Conservation (phyloP, 2,329 filamentous ascomycete genomes). For the Colletotrichum tabaci region DNA sequence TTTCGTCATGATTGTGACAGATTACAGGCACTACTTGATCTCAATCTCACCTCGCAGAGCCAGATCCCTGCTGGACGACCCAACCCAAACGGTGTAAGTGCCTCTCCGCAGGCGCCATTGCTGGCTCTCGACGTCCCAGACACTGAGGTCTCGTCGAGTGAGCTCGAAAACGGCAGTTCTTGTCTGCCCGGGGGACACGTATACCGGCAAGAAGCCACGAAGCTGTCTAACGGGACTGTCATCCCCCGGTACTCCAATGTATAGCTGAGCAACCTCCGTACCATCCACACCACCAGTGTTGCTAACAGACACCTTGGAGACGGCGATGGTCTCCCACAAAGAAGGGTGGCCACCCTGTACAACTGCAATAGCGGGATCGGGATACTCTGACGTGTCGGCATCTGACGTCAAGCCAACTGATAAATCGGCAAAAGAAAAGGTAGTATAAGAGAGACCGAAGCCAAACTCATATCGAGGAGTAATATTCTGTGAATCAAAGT, state of each 20-base stretch:
- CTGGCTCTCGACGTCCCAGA: slow-evolving; percentile 75
- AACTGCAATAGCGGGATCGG: slow-evolving; percentile 58
- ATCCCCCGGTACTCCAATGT: slow-evolving; percentile 59
- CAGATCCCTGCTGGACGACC: slow-evolving; percentile 63
- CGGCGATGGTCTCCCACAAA: slow-evolving; percentile 63
- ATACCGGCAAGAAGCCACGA: slow-evolving; percentile 68
- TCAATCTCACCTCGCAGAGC: slow-evolving; percentile 57
- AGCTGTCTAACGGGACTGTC: slow-evolving; percentile 69
- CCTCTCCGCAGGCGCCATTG: slow-evolving; percentile 70
- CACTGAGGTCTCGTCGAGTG: slow-evolving; percentile 75
- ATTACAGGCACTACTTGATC: slow-evolving; percentile 46
- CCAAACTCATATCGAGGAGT: slow-evolving; percentile 69
- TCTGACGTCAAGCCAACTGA: slow-evolving; percentile 50
- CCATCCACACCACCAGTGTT: slow-evolving; percentile 61
- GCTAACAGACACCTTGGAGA: slow-evolving; percentile 54
- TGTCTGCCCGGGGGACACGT: slow-evolving; percentile 29
- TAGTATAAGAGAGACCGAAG: slow-evolving; percentile 70
- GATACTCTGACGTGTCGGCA: slow-evolving; percentile 52
- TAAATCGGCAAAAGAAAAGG: slow-evolving; percentile 64
- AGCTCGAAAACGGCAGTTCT: slow-evolving; percentile 66
- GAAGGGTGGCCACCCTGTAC: slow-evolving; percentile 61
- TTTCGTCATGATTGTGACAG: too few species aligned
- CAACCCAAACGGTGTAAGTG: slow-evolving; percentile 61
- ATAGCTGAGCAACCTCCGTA: slow-evolving; percentile 65
- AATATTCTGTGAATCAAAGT: slow-evolving; percentile 65